These are phyloP conservation scores for Aspergillus sclerotialis DNA, from an alignment of 2,329 filamentous ascomycete species.

Conservation along the genomic window DNA sequence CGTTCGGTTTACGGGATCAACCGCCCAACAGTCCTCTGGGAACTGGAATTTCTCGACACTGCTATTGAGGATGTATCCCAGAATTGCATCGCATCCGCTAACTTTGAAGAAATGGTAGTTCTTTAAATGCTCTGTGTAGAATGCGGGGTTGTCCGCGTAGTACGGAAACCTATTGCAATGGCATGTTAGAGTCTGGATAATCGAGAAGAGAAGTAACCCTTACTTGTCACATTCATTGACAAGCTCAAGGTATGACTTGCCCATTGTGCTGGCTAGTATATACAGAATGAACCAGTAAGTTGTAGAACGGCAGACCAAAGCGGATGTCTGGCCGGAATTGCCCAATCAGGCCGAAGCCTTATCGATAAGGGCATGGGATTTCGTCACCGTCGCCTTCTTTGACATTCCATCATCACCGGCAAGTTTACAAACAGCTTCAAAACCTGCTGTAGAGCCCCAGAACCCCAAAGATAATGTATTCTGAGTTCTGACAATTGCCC, in stretches of 20 bases:
- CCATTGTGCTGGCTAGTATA: slow-evolving; percentile 16
- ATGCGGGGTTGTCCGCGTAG: slow-evolving; percentile 51
- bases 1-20: slow-evolving; percentile 55
- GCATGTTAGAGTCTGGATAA: slow-evolving; percentile 8
- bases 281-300: no score
- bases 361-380: slow-evolving; percentile 24
- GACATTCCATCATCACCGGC: slow-evolving; percentile 19
- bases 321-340: no score
- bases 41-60: slow-evolving; percentile 37
- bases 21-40: slow-evolving; percentile 51
- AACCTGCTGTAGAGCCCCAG: no score
- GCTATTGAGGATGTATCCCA: slow-evolving; percentile 53
- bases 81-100: slow-evolving; percentile 54
- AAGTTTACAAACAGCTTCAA: no score
- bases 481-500: no score
- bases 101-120: slow-evolving; percentile 61
- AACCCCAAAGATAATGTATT: slow-evolving; percentile 3
- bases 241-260: slow-evolving; percentile 47
- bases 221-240: slow-evolving; percentile 52
- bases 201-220: slow-evolving; percentile 1
- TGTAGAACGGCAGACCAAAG: no score
- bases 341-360: no score
- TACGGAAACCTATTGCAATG: slow-evolving; percentile 65
- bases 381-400: slow-evolving; percentile 18
- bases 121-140: slow-evolving; percentile 47